Conservation (phyloP, 371 early-diverging fungal genomes). For the Mortierella polycephala region DNA sequence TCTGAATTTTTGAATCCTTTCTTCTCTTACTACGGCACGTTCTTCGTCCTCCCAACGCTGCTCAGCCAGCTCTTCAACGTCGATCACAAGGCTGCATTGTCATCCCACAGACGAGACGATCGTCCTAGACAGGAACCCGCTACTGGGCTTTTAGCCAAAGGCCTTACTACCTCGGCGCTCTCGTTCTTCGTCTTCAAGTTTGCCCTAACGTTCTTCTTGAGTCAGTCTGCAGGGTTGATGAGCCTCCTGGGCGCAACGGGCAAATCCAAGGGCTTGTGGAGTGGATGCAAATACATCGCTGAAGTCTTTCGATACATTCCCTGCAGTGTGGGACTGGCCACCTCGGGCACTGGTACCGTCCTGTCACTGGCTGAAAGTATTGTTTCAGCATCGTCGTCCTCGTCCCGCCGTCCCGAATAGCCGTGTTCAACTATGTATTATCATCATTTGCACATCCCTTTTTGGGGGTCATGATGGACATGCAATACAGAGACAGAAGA, state of each 20-base stretch:
- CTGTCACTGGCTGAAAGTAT: constrained; percentile 29
- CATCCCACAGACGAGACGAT: too few relatives aligned
- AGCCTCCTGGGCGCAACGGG: neutral
- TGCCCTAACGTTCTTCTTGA: constrained; percentile 23
- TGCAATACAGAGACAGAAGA: too few relatives aligned
- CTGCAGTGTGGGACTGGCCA: constrained; percentile 7
- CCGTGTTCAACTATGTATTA: neutral
- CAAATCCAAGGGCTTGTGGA: constrained; percentile 4
- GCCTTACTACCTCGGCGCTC: constrained; percentile 20
- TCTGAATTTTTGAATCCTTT: constrained; percentile 18
- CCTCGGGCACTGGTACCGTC: constrained; percentile 19
- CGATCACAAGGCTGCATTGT: neutral
- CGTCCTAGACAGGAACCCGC: too few relatives aligned
- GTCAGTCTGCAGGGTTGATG: constrained; percentile 6
- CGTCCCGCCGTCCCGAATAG: neutral
- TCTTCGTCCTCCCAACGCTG: constrained; percentile 22
- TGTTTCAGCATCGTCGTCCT: neutral
- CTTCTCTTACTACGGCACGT: constrained; percentile 22
- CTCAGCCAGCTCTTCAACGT: constrained; percentile 33
- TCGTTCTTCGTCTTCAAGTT: constrained; percentile 44
- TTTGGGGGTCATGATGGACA: too few relatives aligned
- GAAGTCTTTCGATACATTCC: constrained; percentile 23
- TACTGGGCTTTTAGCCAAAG: constrained; percentile 16
- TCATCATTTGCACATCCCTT: neutral
- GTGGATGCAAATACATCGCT: constrained; percentile 16